A percentile compares a stretch with the other conserved stretches of the same genome.
Conservation (phyloP, 192 early-diverging fungal genomes). For the Diversispora epigaea region DNA sequence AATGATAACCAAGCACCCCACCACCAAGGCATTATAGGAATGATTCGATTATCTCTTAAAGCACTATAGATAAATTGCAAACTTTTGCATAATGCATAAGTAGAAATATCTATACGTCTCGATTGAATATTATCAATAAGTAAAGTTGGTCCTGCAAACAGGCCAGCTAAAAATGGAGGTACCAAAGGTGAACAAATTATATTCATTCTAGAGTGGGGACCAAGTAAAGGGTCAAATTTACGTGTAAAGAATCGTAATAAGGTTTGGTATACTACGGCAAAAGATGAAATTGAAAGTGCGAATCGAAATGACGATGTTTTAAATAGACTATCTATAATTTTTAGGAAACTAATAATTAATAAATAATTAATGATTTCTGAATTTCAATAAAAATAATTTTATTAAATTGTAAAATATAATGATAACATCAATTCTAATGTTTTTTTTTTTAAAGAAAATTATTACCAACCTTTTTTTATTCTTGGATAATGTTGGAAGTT, state of each 20-base stretch:
- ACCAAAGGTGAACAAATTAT: conserved; percentile 5
- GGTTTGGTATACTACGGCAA: conserved; percentile 8
- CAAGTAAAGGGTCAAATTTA: conserved; percentile 20
- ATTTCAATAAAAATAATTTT: background rate
- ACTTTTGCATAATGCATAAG: conserved; percentile 15
- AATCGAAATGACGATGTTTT: background rate
- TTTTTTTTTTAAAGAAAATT: background rate
- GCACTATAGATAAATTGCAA: conserved; percentile 21
- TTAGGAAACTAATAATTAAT: background rate
- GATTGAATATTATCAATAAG: conserved; percentile 4
- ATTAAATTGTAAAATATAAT: background rate
- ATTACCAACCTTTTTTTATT: background rate
- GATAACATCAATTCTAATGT: background rate
- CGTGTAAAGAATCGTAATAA: conserved; percentile 22
- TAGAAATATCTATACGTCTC: background rate
- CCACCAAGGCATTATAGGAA: conserved; percentile 28
- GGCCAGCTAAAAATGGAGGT: conserved; percentile 18
- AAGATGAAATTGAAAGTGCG: conserved; percentile 13
- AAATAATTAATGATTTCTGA: background rate
- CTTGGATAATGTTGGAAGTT: background rate
- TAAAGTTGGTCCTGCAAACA: conserved; percentile 5
- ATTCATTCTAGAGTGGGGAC: background rate
- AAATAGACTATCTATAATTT: background rate
- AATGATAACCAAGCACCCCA: conserved; percentile 28
- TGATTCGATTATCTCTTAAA: conserved; percentile 9